phyloP scores from a whole-genome alignment of 1,139 yeast genomes.

The Taphrina flavorubra region DNA sequence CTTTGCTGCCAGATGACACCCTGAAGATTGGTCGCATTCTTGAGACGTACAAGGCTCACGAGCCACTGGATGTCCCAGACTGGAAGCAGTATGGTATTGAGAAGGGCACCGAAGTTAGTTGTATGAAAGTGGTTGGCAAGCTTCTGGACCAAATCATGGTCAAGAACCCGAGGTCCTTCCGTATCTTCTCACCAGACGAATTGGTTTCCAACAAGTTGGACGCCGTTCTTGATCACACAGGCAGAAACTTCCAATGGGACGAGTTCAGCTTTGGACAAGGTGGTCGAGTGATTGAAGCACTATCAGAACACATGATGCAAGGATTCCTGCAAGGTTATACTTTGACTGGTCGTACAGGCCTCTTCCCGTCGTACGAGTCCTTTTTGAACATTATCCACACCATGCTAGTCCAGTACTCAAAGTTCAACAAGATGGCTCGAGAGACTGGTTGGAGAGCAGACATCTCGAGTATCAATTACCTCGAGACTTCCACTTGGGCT shows the following conservation, averaged over 20 bases:
- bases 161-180: conserved; percentile 44
- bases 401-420: conserved; percentile 47
- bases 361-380: conserved; percentile 47
- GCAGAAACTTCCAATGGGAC: conserved; percentile 46
- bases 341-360: conserved; percentile 47
- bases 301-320: conserved; percentile 47
- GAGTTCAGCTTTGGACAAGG: conserved; percentile 45
- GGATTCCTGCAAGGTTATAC: conserved; percentile 47
- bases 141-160: conserved; percentile 44
- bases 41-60: conserved; percentile 46
- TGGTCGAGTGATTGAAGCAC: conserved; percentile 47
- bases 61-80: conserved; percentile 45
- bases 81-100: conserved; percentile 45
- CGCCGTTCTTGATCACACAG: conserved; percentile 45
- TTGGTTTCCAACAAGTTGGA: conserved; percentile 47
- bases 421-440: conserved; percentile 47
- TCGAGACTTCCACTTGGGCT: conserved; percentile 47
- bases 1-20: conserved; percentile 44
- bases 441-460: conserved; percentile 46
- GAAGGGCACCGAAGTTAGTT: conserved; percentile 44
- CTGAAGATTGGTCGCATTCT: conserved; percentile 45
- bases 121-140: conserved; percentile 45
- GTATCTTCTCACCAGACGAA: conserved; percentile 47
- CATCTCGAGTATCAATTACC: conserved; percentile 46
- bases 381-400: conserved; percentile 46